Evolutionary conservation across 441 rosid species (phyloP).

Genomic region (Daphne laureola): DNA sequence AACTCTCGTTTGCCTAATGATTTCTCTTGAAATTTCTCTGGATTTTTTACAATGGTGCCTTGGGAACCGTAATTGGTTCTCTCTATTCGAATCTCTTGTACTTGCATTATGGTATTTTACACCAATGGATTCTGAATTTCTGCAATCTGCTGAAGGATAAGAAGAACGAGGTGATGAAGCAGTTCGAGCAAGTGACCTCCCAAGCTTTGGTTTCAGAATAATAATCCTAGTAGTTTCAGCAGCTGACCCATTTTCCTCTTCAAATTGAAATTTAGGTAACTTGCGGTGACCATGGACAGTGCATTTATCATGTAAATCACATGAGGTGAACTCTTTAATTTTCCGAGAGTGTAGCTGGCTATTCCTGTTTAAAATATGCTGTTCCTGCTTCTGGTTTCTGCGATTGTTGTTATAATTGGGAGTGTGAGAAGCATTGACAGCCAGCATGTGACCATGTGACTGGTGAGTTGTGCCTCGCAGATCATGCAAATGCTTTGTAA

Average conservation of each 20-base stretch:
- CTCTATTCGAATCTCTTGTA: conserved; percentile 29
- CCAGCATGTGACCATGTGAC: conserved; percentile 31
- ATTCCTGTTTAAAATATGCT: conserved; percentile 29
- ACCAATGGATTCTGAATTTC: conserved; percentile 32
- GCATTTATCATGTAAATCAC: conserved; percentile 24
- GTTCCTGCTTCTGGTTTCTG: conserved; percentile 25
- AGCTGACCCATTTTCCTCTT: conserved; percentile 31
- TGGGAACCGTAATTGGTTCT: conserved; percentile 30
- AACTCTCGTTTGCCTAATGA: conserved; percentile 58
- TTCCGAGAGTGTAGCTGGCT: conserved; percentile 25
- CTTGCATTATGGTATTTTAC: conserved; percentile 28
- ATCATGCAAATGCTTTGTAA: conserved; percentile 76
- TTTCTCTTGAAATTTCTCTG: conserved; percentile 54
- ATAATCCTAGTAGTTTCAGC: conserved; percentile 68
- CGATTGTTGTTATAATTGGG: conserved; percentile 21
- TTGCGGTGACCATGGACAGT: conserved; percentile 22
- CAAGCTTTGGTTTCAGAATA: conserved; percentile 81
- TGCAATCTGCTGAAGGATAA: conserved; percentile 39
- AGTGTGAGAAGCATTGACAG: conserved; percentile 30
- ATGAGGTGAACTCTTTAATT: conserved; percentile 22
- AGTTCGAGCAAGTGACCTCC: conserved; percentile 34
- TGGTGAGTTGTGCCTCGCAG: conserved; percentile 37
- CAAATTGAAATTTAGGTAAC: conserved; percentile 32
- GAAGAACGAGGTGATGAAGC: conserved; percentile 46
- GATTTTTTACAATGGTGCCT: conserved; percentile 60